These are phyloP conservation scores for Wallemia mellicola DNA, from an alignment of 1,284 basidiomycete genomes.

Conservation along the genomic window DNA sequence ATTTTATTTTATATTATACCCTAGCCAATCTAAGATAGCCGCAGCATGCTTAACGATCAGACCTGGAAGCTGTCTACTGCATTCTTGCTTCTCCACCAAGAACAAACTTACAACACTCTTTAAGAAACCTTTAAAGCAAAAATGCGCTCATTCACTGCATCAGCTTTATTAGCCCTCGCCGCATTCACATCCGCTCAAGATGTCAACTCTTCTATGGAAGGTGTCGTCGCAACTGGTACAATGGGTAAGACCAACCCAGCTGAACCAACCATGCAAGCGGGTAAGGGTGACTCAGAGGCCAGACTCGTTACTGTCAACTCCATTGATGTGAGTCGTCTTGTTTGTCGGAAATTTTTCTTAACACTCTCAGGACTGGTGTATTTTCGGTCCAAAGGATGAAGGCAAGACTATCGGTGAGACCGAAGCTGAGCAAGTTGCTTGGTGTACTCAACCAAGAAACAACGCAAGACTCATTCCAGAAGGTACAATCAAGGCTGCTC, in stretches of 20 bases:
- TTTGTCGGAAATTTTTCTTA: neutral
- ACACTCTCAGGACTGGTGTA: slow-evolving; percentile 1
- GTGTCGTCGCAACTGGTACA: neutral
- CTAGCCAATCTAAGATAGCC: neutral
- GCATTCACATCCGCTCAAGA: neutral
- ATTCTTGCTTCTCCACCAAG: neutral
- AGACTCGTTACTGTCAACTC: neutral
- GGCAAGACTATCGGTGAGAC: slow-evolving; percentile 1
- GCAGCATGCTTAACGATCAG: neutral
- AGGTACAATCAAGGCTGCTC: slow-evolving; percentile 19
- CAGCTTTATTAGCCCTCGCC: neutral
- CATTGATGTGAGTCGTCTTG: neutral
- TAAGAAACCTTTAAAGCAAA: neutral
- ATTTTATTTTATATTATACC: neutral
- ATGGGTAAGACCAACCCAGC: neutral
- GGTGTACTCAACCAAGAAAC: slow-evolving; percentile 17
- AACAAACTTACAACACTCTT: neutral
- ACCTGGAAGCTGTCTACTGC: neutral
- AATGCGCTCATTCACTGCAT: neutral
- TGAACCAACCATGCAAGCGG: neutral
- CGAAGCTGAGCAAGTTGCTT: neutral
- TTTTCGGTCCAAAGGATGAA: neutral
- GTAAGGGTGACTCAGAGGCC: neutral
- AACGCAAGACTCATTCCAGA: slow-evolving; percentile 22
- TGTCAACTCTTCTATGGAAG: neutral